phyloP scores from a whole-genome alignment of 2,329 filamentous ascomycete species.

The Arthrobotrys musiformis region DNA sequence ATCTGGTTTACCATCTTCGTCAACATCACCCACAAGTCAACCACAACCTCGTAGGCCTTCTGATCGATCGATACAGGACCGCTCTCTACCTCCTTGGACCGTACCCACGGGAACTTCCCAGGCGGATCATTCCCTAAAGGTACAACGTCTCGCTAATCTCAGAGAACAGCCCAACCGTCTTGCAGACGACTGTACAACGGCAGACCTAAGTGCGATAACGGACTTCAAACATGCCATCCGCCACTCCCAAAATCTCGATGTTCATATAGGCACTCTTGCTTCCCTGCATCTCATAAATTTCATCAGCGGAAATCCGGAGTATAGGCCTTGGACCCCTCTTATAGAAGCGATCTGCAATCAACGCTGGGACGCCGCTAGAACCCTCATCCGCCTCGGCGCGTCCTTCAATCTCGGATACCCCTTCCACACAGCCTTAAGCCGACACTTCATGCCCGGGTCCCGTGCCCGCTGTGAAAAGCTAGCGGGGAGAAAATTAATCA shows the following conservation, averaged over 20 bases:
- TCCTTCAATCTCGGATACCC: constrained; percentile 26
- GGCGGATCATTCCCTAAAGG: background rate
- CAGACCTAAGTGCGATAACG: background rate
- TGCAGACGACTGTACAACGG: background rate
- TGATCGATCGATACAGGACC: background rate
- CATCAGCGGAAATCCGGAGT: constrained; percentile 28
- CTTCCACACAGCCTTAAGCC: constrained; percentile 25
- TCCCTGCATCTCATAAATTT: constrained; percentile 28
- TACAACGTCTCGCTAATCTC: background rate
- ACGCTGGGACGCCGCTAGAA: constrained; percentile 20
- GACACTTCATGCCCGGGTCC: constrained; percentile 15
- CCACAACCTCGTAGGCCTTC: background rate
- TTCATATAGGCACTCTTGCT: constrained; percentile 17
- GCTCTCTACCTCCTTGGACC: background rate
- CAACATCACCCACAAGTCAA: background rate
- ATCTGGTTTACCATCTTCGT: background rate
- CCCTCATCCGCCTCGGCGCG: constrained; percentile 29
- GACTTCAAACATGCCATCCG: constrained; percentile 30
- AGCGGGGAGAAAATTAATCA: background rate
- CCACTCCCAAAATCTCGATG: background rate
- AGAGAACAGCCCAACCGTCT: background rate
- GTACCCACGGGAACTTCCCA: background rate
- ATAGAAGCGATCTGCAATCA: constrained; percentile 37
- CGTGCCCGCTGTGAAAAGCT: constrained; percentile 8
- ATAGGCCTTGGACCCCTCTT: constrained; percentile 32